Base-by-base conservation (phyloP, 257 asterid genomes). In the Przewalskia tangutica region DNA sequence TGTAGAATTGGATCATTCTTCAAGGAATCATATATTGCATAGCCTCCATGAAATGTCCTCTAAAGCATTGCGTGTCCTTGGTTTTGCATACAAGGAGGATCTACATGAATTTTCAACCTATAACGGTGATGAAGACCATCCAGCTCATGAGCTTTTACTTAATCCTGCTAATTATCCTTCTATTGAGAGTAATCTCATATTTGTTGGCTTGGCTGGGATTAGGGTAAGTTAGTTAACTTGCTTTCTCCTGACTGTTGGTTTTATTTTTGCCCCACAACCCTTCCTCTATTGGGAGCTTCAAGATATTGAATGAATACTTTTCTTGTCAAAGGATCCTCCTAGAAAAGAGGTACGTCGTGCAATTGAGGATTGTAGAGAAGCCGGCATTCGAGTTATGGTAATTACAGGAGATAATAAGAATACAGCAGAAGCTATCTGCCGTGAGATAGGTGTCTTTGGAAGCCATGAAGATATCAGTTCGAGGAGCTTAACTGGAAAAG, bases 371-470 rank as follows among this genome's bases (percentile, higher is more conserved):
- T 96, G 99, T 88, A 92, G 97, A 88, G 91, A 95, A 50, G 99
- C 99, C 62, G 99, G 99, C 84, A 96, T 96, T 85, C 92, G 91
- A 75, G 99, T 96, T 81, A 96, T 96, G 97, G 99, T 96, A 9
- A 96, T 96, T 76, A 96, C 99, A 10, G 99, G 99, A 77, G 99
- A 96, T 81, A 90, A 96, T 87, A 94, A 96, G 86, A 90, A 91
- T 77, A 96, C 99, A 63, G 99, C 98, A 77, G 99, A 96, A 89
- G 93, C 99, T 65, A 93, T 96, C 85, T 96, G 99, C 82, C 97
- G 92, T 34, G 99, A 96, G 79, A 96, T 96, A 18, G 98, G 99
- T 77, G 97, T 94, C 81, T 96, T 96, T 88, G 98, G 94, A 56
- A 87, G 86, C 76, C 85, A 89, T 54, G 99, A 96, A 82, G 87